Evolutionary conservation across 306 rosid genomes (phyloP), one percentile per base, ranked within the genome.

Genomic region (Gastrolobium villosum): DNA sequence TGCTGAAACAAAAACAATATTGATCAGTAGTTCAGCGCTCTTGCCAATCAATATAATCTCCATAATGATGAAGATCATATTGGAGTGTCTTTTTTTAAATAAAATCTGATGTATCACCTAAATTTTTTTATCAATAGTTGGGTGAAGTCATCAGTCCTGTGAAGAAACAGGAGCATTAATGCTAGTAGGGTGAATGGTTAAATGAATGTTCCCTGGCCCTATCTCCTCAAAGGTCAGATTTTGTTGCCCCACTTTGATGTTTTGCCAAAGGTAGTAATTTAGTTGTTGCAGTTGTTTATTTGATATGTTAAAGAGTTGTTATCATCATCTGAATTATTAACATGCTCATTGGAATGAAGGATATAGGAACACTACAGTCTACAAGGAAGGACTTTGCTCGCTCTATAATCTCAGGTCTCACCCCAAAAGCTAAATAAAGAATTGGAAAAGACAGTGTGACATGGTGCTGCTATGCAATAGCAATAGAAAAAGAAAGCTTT

Each of bases 231-330:
- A 40, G 10, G 20, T 6, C 45, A 72, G 72, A 70, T 40, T 65
- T 32, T 68, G 77, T 79, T 48, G 5, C 64, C 81, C 68, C 68
- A 40, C 46, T 54, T 35, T 5, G 55, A 50, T 34, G 20, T 41
- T 60, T 41, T 32, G 39, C 3, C 54, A 53, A 69, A 10, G 84
- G 84, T 20, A 60, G 88, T 86, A 68, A 62, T 80, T 79, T 79
- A 63, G 92, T 86, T 75, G 89, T 54, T 79, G 70, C 72, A 55
- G 82, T 73, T 11, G 85, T 79, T 81, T 46, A 39, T 20, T 35
- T 6, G 37, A 61, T 11, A n/a, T n/a, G 9, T 61, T 10, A 35
- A 30, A 73, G 69, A 50, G 36, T 10, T 55, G 55, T 36, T 65
- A 36, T 43, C 59, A 43, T 46, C 39, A 57, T 3, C 54, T 39